A percentile compares a stretch with the other conserved stretches of the same genome.
phyloP scores from a whole-genome alignment of 768 basidiomycete species.

The Russula brevipes region DNA sequence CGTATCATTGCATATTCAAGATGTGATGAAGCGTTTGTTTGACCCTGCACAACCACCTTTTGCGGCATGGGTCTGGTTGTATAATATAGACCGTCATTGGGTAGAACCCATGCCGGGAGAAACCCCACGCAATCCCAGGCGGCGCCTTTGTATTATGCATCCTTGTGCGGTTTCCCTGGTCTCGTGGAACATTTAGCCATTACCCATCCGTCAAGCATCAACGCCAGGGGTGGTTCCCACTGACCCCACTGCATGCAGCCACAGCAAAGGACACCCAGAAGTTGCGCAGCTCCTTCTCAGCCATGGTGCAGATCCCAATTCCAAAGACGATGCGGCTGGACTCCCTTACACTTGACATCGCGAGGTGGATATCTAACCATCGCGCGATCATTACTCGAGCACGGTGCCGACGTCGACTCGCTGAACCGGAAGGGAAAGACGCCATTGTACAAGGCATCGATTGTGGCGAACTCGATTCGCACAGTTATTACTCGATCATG shows the following conservation, averaged over 20 bases:
- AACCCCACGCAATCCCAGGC: background rate
- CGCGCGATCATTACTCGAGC: background rate
- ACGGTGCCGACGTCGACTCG: background rate
- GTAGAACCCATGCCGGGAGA: background rate
- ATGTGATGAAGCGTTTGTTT: background rate
- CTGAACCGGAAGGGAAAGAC: background rate
- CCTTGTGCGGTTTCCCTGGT: background rate
- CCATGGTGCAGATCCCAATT: no score
- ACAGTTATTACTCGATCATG: background rate
- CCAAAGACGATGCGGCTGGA: no score
- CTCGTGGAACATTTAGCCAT: background rate
- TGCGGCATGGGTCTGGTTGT: slow-evolving; percentile 2
- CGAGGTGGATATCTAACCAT: background rate
- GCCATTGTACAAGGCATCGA: background rate
- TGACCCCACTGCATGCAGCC: background rate
- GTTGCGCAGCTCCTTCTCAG: no score
- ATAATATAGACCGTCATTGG: slow-evolving; percentile 3
- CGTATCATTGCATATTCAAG: background rate
- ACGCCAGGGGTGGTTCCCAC: background rate
- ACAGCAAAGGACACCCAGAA: background rate
- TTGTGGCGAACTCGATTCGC: background rate
- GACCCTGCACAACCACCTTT: background rate
- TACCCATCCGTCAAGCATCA: background rate
- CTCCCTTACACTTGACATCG: background rate
- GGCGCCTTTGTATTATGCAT: background rate